Base-by-base conservation (phyloP, 202 grass and related monocot species). In the Brachypodium distachyon region DNA sequence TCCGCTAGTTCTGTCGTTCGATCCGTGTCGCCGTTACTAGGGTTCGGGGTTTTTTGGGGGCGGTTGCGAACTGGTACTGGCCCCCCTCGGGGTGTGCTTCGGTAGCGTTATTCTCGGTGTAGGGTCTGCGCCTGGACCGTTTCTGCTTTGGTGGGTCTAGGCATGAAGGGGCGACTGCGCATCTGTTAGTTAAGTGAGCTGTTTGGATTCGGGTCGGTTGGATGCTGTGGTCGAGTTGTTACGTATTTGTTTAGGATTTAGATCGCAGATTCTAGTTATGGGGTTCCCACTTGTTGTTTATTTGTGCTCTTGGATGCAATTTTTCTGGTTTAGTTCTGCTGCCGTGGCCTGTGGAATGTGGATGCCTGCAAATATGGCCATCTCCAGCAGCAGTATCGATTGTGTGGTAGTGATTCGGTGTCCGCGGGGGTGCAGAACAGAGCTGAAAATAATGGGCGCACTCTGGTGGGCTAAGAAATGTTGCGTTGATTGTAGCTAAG, bases 11-110 rank as follows among this genome's bases (percentile, higher is more conserved):
- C 23, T 7, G 41, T 33, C 60, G 63, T 51, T 81, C 49, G 69
- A 76, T 81, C 62, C 76, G 21, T 46, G 46, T 73, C 28, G 68
- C 28, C 49, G 74, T 61, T 41, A 69, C n/a, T 52, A 29, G 64
- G 41, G 26, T 51, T 71, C 80, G 48, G 16, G 34, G 34, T 31
- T 2, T 71, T 39, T 41, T 65, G 27, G 54, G 27, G 54, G 61
- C 7, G 21, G 29, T 54, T 52, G 81, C 28, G 53, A 27, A 64
- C 39, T 60, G 55, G 23, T 61, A 17, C 56, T 16, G 39, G n/a
- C n/a, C 38, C 47, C 73, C 52, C 10, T 2, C 64, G 37, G 46
- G 41, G n/a, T 69, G 73, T 40, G 32, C 22, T 78, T 52, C 63
- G 4, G 79, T 56, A 27, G 56, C 47, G 7, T 78, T 37, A 46